phyloP scores from a whole-genome alignment of 2,329 filamentous ascomycete genomes.

The Aspergillus puulaauensis region DNA sequence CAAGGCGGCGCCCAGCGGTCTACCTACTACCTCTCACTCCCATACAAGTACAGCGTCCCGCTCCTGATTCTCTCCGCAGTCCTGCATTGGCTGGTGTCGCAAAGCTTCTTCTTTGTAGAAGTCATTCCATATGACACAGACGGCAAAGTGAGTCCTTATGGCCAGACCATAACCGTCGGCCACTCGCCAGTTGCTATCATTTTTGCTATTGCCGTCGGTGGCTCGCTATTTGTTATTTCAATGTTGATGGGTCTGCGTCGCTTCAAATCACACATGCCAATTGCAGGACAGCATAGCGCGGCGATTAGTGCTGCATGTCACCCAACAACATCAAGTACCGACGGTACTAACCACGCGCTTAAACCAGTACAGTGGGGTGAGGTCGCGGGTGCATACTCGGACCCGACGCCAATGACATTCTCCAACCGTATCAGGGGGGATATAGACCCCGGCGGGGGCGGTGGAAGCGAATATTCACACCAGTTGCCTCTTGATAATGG shows the following conservation, averaged over 20 bases:
- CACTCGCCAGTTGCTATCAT: background rate
- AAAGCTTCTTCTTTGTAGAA: constrained; percentile 44
- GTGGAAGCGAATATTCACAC: too few species aligned
- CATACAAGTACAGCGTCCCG: constrained; percentile 35
- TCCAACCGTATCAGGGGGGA: too few species aligned
- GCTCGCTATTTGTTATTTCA: background rate
- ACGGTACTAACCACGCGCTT: background rate
- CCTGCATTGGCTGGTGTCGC: constrained; percentile 50
- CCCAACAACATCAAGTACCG: background rate
- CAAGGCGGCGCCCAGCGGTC: constrained; percentile 38
- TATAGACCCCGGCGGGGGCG: too few species aligned
- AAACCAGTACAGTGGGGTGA: background rate
- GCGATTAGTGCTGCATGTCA: background rate
- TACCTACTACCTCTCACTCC: constrained; percentile 46
- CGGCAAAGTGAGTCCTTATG: background rate
- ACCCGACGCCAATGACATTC: too few species aligned
- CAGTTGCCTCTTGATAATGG: too few species aligned
- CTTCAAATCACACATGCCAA: constrained; percentile 26
- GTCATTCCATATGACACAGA: constrained; percentile 17
- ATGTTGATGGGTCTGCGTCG: constrained; percentile 3
- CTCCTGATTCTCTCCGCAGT: constrained; percentile 31
- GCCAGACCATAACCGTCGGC: background rate
- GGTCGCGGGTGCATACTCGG: background rate
- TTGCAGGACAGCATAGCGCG: constrained; percentile 17
- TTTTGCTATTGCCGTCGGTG: background rate